These are phyloP conservation scores for Myxozyma neglecta DNA, from an alignment of 805 yeast genomes.

Conservation along the genomic window DNA sequence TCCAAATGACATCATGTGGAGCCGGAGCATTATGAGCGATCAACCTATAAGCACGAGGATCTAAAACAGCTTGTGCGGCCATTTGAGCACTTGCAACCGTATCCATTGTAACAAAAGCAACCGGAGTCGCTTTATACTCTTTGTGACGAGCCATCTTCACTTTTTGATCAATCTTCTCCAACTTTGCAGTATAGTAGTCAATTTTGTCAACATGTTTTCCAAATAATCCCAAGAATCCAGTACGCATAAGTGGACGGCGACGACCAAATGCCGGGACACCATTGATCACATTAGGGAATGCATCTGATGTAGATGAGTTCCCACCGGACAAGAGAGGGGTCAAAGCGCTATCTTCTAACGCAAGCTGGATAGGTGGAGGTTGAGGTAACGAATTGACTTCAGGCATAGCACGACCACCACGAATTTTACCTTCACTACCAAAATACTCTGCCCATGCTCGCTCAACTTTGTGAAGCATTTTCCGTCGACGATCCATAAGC, in stretches of 20 bases:
- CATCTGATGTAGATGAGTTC: neutral
- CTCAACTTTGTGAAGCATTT: constrained; percentile 60
- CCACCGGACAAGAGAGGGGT: constrained; percentile 11
- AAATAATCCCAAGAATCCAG: constrained; percentile 60
- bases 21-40: constrained; percentile 90
- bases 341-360: constrained; percentile 17
- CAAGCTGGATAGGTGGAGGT: constrained; percentile 26
- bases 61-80: constrained; percentile 93
- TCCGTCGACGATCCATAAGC: constrained; percentile 60
- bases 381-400: constrained; percentile 24
- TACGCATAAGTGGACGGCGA: constrained; percentile 60
- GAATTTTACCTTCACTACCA: constrained; percentile 40
- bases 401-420: constrained; percentile 23
- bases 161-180: constrained; percentile 68
- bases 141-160: constrained; percentile 63
- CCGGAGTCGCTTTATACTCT: constrained; percentile 79
- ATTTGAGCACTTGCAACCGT: constrained; percentile 93
- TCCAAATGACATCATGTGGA: constrained; percentile 94
- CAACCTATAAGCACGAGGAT: constrained; percentile 80
- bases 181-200: constrained; percentile 66
- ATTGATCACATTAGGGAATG: constrained; percentile 20
- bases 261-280: constrained; percentile 14
- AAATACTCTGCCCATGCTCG: constrained; percentile 69
- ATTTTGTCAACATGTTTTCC: constrained; percentile 81
- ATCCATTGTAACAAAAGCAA: constrained; percentile 93